Evolutionary conservation across 192 early-diverging fungal species (phyloP).

Genomic region (Coemansia sp.): DNA sequence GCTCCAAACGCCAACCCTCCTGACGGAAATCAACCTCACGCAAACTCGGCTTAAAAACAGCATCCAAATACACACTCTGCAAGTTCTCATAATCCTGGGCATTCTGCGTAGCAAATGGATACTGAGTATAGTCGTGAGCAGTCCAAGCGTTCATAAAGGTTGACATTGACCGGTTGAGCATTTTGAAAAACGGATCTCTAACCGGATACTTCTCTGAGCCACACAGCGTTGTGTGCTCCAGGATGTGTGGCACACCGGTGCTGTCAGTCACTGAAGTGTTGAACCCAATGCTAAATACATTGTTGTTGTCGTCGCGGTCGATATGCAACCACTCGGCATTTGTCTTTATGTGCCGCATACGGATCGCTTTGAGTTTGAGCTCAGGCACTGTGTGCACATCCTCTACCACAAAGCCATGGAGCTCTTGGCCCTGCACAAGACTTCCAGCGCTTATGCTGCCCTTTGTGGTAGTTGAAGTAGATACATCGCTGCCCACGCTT

Average conservation of each 20-base stretch:
- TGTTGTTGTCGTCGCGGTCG: conserved; percentile 80
- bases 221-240: conserved; percentile 94
- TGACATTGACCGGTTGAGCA: conserved; percentile 90
- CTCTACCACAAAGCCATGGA: conserved; percentile 45
- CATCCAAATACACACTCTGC: conserved; percentile 88
- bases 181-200: conserved; percentile 98
- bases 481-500: no score
- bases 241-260: conserved; percentile 89
- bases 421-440: conserved; percentile 16
- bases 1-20: conserved; percentile 93
- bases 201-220: conserved; percentile 86
- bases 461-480: neutral
- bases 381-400: conserved; percentile 63
- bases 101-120: conserved; percentile 93
- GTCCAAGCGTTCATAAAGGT: conserved; percentile 99
- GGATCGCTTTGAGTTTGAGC: conserved; percentile 73
- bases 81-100: conserved; percentile 84
- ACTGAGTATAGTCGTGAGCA: conserved; percentile 81
- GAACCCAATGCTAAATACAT: conserved; percentile 93
- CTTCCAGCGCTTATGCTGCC: neutral
- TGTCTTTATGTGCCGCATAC: conserved; percentile 68
- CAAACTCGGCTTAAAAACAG: conserved; percentile 78
- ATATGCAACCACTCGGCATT: conserved; percentile 91
- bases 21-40: conserved; percentile 84
- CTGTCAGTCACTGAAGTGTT: conserved; percentile 76